These are phyloP conservation scores for Lodderomyces metapsilosis DNA, from an alignment of 1,139 yeast genomes.

Conservation along the genomic window DNA sequence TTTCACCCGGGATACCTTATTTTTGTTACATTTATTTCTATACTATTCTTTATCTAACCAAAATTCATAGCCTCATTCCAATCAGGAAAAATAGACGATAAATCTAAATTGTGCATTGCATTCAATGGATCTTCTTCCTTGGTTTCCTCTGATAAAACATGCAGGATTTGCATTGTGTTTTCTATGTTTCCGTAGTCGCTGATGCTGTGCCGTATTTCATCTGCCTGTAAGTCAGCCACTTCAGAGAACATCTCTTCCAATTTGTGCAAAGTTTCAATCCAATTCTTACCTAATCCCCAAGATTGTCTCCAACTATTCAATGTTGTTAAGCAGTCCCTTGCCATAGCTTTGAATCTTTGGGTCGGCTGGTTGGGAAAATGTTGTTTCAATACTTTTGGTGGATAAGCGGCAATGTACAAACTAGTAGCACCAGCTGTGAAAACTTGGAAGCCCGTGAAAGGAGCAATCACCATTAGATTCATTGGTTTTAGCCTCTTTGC, in stretches of 20 bases:
- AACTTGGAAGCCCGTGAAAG: slow-evolving; percentile 38
- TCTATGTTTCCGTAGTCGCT: slow-evolving; percentile 26
- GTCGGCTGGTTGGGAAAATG: slow-evolving; percentile 16
- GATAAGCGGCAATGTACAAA: slow-evolving; percentile 31
- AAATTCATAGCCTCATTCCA: slow-evolving; percentile 19
- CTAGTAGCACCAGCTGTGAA: slow-evolving; percentile 34
- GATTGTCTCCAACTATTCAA: slow-evolving; percentile 21
- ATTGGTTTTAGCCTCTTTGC: slow-evolving; percentile 23
- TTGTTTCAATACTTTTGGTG: slow-evolving; percentile 18
- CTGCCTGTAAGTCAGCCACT: slow-evolving; percentile 19
- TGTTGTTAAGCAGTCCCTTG: slow-evolving; percentile 19
- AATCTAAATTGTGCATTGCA: slow-evolving; percentile 20
- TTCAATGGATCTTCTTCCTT: slow-evolving; percentile 15
- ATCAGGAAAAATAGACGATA: slow-evolving; percentile 22
- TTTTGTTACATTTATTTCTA: slow-evolving; percentile 6
- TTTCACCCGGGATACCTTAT: slow-evolving; percentile 6
- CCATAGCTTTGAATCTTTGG: slow-evolving; percentile 20
- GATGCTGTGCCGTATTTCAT: slow-evolving; percentile 22
- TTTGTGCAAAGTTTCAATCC: slow-evolving; percentile 22
- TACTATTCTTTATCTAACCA: slow-evolving; percentile 3
- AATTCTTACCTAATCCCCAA: slow-evolving; percentile 27
- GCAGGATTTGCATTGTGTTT: slow-evolving; percentile 18
- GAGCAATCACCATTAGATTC: slow-evolving; percentile 36
- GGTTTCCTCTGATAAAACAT: slow-evolving; percentile 12
- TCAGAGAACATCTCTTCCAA: slow-evolving; percentile 21